Conservation (phyloP, 2,329 filamentous ascomycete species). For the Neofusicoccum laricinum region DNA sequence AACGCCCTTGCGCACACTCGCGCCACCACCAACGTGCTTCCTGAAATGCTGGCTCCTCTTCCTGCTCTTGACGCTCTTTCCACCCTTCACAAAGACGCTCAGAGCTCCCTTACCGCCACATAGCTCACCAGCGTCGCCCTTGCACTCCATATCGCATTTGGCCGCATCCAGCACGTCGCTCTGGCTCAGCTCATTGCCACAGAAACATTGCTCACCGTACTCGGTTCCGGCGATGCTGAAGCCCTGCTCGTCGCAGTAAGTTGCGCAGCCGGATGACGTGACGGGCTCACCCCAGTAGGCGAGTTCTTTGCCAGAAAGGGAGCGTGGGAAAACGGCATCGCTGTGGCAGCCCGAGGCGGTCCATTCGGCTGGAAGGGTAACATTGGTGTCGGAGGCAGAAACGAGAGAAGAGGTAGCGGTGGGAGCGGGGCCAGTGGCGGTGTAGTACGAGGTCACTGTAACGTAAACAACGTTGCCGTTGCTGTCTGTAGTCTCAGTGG, state of each 20-base stretch:
- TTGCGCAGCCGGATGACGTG: conserved; percentile 23
- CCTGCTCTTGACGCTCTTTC: background rate
- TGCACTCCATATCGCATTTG: conserved; percentile 15
- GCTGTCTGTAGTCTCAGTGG: background rate
- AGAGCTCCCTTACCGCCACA: conserved; percentile 5
- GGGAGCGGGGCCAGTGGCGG: background rate
- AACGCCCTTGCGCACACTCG: background rate
- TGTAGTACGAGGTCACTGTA: conserved; percentile 6
- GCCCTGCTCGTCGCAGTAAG: conserved; percentile 29
- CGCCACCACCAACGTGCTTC: conserved; percentile 12
- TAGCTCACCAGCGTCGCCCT: conserved; percentile 1
- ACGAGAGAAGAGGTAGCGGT: conserved; percentile 1
- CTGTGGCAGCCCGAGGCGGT: conserved; percentile 9
- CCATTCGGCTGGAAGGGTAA: background rate
- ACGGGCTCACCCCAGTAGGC: conserved; percentile 10
- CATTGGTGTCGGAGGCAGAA: background rate
- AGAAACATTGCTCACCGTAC: conserved; percentile 23
- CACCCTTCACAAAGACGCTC: conserved; percentile 14
- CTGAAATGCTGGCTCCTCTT: background rate
- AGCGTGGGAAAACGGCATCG: conserved; percentile 5
- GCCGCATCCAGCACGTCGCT: background rate
- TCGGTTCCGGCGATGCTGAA: conserved; percentile 32
- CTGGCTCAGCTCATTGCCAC: conserved; percentile 19
- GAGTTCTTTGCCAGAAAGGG: conserved; percentile 6
- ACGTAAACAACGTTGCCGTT: conserved; percentile 3